Evolutionary conservation across 2,329 filamentous ascomycete genomes (phyloP), one percentile per base, ranked within the genome.

Genomic region (Epichloe brachyelytri): DNA sequence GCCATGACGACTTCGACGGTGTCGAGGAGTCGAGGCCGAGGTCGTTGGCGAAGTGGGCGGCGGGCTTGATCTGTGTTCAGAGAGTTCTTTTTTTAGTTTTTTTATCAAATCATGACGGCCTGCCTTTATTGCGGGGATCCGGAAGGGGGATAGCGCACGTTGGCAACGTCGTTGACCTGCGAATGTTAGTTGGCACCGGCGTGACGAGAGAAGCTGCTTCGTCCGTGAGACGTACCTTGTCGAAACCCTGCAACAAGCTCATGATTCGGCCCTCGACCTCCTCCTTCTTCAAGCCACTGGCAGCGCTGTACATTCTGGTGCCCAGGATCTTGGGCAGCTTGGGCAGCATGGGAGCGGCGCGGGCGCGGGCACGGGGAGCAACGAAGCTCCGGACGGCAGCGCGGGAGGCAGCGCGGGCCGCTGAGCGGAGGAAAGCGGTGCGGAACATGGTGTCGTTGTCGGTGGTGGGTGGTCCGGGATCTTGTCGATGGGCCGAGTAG

Each of bases 1-100:
- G 93, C 93, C 93, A 98, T 98, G 63, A 98, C 93, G 60, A 98
- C 93, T 79, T 98, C 93, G 57, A 98, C 93, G 57, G 93, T 96
- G 71, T 98, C 93, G 71, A 98, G 80, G 86, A 94, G 77, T 98
- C 93, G 64, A 98, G 78, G 59, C 90, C 93, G 57, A 98, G 86
- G 73, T 98, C 91, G 71, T 96, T 97, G 67, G 88, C 80, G 74
- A 98, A 98, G 80, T 97, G 90, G 53, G 91, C 85, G 50, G 75
- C 77, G 57, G 80, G 73, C 64, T 83, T 88, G 68, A 98, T 88
- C 91, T 97, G 56, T 50, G 53, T 48, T 44, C 30, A 8, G 26
- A 26, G 26, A 8, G 7, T 36, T 26, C 22, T 48, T 61, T 62
- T 40, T n/a, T n/a, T 20, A 22, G 41, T 30, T 33, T 12, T 7